Percentiles rank a stretch among this genome's conserved stretches.
Conservation (phyloP, 2,329 filamentous ascomycete genomes). For the Chalaropsis thielavioides region DNA sequence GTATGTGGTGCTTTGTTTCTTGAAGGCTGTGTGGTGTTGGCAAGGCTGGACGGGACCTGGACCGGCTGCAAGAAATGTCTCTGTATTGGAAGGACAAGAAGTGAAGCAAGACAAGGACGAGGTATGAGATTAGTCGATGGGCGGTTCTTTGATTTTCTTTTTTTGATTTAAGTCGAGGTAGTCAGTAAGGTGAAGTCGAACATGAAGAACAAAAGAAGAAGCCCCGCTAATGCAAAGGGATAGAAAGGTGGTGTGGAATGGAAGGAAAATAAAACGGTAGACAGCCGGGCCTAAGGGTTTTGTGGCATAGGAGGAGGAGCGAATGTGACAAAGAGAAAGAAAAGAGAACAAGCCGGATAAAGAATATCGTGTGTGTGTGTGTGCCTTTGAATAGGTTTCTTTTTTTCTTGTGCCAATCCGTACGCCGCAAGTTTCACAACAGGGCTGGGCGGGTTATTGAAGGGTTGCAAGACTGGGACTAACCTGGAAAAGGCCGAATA, state of each 20-base stretch:
- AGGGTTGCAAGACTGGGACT: constrained; percentile 8
- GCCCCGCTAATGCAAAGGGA: neutral
- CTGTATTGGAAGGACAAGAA: constrained; percentile 1
- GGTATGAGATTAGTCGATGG: neutral
- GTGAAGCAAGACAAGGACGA: neutral
- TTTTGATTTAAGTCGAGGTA: neutral
- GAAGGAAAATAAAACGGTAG: neutral
- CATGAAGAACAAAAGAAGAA: neutral
- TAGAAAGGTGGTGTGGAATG: neutral
- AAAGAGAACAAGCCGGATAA: neutral
- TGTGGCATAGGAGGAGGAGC: neutral
- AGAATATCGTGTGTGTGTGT: neutral
- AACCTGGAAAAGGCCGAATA: constrained; percentile 1
- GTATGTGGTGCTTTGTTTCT: neutral
- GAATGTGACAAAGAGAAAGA: neutral
- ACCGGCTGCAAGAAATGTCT: neutral
- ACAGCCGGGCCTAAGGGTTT: neutral
- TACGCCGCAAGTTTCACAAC: constrained; percentile 11
- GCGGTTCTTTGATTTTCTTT: neutral
- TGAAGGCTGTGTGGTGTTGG: neutral
- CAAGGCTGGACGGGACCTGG: neutral
- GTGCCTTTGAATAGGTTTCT: neutral
- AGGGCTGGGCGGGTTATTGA: constrained; percentile 7
- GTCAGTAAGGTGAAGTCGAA: neutral
- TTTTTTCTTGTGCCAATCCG: constrained; percentile 2